These are phyloP conservation scores for Alternaria metachromatica DNA, from an alignment of 2,329 filamentous ascomycete genomes.

Conservation along the genomic window DNA sequence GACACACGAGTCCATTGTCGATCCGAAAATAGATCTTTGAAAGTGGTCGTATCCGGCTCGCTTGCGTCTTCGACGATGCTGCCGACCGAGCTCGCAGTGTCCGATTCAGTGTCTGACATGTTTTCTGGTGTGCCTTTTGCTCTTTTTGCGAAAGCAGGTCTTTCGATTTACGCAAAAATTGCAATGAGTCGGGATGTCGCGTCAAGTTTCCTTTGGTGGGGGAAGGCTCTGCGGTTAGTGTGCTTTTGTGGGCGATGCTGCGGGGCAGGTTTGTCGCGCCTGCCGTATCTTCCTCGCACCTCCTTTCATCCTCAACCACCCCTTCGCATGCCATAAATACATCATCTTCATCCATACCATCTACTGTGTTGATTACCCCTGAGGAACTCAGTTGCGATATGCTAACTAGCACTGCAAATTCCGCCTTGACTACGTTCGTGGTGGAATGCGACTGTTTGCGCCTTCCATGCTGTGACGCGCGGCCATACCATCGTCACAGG, in stretches of 20 bases:
- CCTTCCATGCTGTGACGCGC: background rate
- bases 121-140: background rate
- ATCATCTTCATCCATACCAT: background rate
- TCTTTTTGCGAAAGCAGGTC: background rate
- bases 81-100: slow-evolving; percentile 41
- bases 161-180: background rate
- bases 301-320: background rate
- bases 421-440: too few relatives aligned
- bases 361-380: rapidly evolving
- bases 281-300: slow-evolving; percentile 16
- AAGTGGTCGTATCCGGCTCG: slow-evolving; percentile 44
- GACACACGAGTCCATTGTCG: slow-evolving; percentile 35
- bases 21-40: slow-evolving; percentile 48
- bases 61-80: slow-evolving; percentile 45
- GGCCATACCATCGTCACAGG: background rate
- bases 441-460: background rate
- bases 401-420: background rate
- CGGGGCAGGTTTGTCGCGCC: slow-evolving; percentile 29
- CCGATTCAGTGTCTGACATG: slow-evolving; percentile 42
- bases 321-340: background rate
- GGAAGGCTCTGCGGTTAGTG: slow-evolving; percentile 33
- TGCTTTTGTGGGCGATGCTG: slow-evolving; percentile 39
- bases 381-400: background rate
- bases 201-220: slow-evolving; percentile 16
- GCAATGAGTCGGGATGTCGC: background rate